A percentile compares a stretch with the other conserved stretches of the same genome.
phyloP scores from a whole-genome alignment of 2,329 filamentous ascomycete genomes.

The Chalaropsis ovoidea region DNA sequence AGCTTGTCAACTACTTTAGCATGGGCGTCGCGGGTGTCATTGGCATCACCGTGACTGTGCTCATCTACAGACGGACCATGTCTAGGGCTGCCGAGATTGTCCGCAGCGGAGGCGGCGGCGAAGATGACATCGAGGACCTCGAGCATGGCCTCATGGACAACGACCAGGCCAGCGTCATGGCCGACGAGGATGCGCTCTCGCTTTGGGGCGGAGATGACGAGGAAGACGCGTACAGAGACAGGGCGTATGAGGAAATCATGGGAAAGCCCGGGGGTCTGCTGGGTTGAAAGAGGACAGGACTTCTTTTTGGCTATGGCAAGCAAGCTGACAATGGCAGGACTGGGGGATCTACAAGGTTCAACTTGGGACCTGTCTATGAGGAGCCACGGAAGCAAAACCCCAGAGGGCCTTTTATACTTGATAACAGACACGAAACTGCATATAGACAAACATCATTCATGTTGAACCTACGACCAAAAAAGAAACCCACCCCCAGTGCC shows the following conservation, averaged over 20 bases:
- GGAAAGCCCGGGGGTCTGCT: slow-evolving; percentile 24
- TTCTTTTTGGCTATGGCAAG: not conserved
- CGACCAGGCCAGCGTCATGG: slow-evolving; percentile 46
- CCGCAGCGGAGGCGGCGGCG: slow-evolving; percentile 32
- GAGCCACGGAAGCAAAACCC: not conserved
- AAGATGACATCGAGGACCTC: slow-evolving; percentile 33
- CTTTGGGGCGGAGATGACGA: slow-evolving; percentile 41
- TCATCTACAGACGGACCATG: slow-evolving; percentile 71
- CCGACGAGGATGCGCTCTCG: slow-evolving; percentile 51
- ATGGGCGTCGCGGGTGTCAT: slow-evolving; percentile 63
- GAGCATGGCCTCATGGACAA: slow-evolving; percentile 40
- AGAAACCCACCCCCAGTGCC: not conserved
- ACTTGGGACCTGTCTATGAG: not conserved
- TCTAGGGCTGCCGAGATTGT: slow-evolving; percentile 50
- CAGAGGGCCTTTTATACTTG: not conserved
- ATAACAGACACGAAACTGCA: not conserved
- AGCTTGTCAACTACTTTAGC: slow-evolving; percentile 71
- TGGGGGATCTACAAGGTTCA: not conserved
- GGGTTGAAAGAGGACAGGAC: slow-evolving; percentile 1
- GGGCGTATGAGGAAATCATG: slow-evolving; percentile 24
- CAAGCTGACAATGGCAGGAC: not conserved
- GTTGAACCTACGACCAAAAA: not conserved
- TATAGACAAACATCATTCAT: not conserved
- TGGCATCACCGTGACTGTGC: slow-evolving; percentile 64
- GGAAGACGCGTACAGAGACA: slow-evolving; percentile 25